These are phyloP conservation scores for Candida silvatica DNA, from an alignment of 805 yeast species.

Conservation along the genomic window DNA sequence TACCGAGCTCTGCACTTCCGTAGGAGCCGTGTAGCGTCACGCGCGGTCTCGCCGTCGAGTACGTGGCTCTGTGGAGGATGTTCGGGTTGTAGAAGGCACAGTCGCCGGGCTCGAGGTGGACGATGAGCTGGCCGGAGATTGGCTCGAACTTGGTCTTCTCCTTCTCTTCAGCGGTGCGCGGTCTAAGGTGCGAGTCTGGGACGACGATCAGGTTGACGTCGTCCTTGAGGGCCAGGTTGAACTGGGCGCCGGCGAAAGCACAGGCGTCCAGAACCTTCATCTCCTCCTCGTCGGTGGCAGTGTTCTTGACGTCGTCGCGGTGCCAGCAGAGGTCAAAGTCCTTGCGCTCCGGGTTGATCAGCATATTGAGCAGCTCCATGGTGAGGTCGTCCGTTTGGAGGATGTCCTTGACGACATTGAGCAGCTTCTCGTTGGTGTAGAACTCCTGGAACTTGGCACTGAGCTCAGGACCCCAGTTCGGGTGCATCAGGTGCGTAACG, in stretches of 20 bases:
- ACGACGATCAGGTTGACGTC: constrained; percentile 40
- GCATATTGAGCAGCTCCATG: constrained; percentile 45
- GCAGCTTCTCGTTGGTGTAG: constrained; percentile 30
- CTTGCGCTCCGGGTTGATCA: constrained; percentile 37
- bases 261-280: constrained; percentile 27
- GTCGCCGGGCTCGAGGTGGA: constrained; percentile 39
- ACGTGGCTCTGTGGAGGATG: constrained; percentile 39
- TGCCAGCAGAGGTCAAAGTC: constrained; percentile 50
- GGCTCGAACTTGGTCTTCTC: constrained; percentile 28
- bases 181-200: constrained; percentile 37
- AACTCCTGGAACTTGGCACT: constrained; percentile 31
- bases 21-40: constrained; percentile 43
- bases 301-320: constrained; percentile 40
- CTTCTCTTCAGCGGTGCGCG: constrained; percentile 37
- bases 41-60: constrained; percentile 29
- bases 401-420: constrained; percentile 33
- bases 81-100: constrained; percentile 41
- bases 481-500: constrained; percentile 37
- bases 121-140: constrained; percentile 32
- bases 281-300: constrained; percentile 36
- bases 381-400: constrained; percentile 29
- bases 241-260: constrained; percentile 41
- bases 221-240: constrained; percentile 38
- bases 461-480: constrained; percentile 31
- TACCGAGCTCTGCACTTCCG: constrained; percentile 34